Evolutionary conservation across 495 filamentous ascomycete species (phyloP), one percentile per base, ranked within the genome.

Genomic region (Tuber microsphaerosporum): DNA sequence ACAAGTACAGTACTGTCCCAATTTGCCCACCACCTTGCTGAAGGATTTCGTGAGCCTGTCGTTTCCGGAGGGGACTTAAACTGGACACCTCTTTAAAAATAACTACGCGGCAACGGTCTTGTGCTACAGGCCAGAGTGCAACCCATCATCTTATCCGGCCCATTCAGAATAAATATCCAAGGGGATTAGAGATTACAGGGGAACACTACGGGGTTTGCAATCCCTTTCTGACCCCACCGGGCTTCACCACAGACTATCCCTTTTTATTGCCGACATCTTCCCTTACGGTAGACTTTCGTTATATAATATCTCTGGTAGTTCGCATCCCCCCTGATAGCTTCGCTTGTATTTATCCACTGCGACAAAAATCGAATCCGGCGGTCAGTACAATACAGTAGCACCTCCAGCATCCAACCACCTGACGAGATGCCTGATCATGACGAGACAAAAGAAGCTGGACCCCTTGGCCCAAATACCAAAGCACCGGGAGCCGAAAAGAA

Each of bases 41-140:
- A 61, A 74, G 69, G 9, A 56, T 71, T 73, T 45, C 70, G 42
- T 69, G 51, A 68, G 71, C 74, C 76, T 44, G 77, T 65, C 70
- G 72, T 31, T 61, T 78, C 56, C 71, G 71, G 76, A 78, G 74
- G 74, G 56, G 69, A 61, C n/a, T 68, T 70, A 70, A 75, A 79
- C 69, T 79, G 76, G 77, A 79, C 77, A 79, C 76, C 76, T 79
- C 61, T 75, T 79, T 61, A 71, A 71, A 46, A 76, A 78, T 31
- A 65, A 16, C 76, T 72, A 51, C 76, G 73, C 77, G 75, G 71
- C 71, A 79, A 75, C 77, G 70, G 70, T 46, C 74, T 56, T 74
- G 69, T 48, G 69, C 74, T 73, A 77, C 77, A 56, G 71, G 44
- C 69, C 43, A n/a, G 77, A 61, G 77, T 75, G 77, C 43, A 48